A percentile compares a stretch with the other conserved stretches of the same genome.
Conservation (phyloP, 2,329 filamentous ascomycete species). For the Fusarium sulawesiense region DNA sequence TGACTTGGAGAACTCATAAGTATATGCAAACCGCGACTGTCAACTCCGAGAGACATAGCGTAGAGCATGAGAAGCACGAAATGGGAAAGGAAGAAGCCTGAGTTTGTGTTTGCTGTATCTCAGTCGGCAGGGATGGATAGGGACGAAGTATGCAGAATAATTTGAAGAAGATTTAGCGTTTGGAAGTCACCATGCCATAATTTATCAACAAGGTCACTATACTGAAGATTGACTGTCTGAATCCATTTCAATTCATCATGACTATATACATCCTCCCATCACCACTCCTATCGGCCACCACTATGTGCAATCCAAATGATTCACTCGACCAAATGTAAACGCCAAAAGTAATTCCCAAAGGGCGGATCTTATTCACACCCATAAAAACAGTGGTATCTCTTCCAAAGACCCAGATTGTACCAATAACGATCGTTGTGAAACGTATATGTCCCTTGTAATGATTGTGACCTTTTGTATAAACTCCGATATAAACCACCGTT, state of each 20-base stretch:
- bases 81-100: conserved; percentile 5
- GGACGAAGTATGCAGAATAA: too few species aligned
- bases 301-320: conserved; percentile 5
- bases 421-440: conserved; percentile 39
- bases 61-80: conserved; percentile 19
- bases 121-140: background rate
- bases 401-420: conserved; percentile 32
- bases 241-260: conserved; percentile 3
- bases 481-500: conserved; percentile 36
- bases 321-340: conserved; percentile 19
- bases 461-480: conserved; percentile 39
- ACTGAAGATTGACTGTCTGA: background rate
- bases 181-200: background rate
- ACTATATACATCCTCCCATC: conserved; percentile 8
- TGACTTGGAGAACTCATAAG: conserved; percentile 55
- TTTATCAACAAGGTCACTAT: rapidly evolving
- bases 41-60: conserved; percentile 5
- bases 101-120: background rate
- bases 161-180: background rate
- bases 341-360: conserved; percentile 8
- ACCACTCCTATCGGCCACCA: background rate
- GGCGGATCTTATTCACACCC: conserved; percentile 9
- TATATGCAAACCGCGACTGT: conserved; percentile 6
- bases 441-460: conserved; percentile 29
- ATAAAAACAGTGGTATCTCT: conserved; percentile 39